Conservation (phyloP, 768 basidiomycete species). For the Leccinum arenicola region DNA sequence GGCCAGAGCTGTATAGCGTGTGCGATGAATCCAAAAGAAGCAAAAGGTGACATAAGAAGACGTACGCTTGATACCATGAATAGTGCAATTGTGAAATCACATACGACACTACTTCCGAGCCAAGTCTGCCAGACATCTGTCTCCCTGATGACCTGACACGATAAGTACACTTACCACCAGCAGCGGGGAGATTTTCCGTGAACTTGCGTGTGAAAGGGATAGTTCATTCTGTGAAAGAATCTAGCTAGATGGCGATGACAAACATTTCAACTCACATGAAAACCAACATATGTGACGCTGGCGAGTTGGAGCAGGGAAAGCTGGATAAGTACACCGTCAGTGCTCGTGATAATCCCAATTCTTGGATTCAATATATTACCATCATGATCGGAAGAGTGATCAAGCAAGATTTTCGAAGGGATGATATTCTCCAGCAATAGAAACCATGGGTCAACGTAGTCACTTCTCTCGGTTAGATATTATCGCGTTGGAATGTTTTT, state of each 20-base stretch:
- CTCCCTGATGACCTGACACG: background rate
- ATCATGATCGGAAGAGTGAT: slow-evolving; percentile 11
- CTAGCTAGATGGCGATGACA: background rate
- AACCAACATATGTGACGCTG: slow-evolving; percentile 12
- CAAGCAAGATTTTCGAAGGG: background rate
- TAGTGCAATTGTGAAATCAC: slow-evolving; percentile 19
- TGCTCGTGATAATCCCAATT: background rate
- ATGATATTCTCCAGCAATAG: slow-evolving; percentile 23
- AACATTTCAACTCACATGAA: background rate
- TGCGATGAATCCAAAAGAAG: background rate
- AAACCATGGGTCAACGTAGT: slow-evolving; percentile 14
- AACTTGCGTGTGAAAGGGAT: background rate
- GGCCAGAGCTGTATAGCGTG: slow-evolving; percentile 13
- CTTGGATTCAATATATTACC: slow-evolving; percentile 4
- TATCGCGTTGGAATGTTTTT: background rate
- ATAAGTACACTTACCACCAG: slow-evolving; percentile 8
- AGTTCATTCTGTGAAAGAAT: background rate
- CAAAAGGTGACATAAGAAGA: background rate
- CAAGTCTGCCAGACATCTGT: slow-evolving; percentile 13
- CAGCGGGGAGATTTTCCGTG: background rate
- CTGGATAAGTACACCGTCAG: slow-evolving; percentile 2
- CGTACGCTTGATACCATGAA: slow-evolving; percentile 19
- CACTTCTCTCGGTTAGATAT: background rate
- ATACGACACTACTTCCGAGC: slow-evolving; percentile 19
- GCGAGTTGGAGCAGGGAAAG: slow-evolving; percentile 22